These are phyloP conservation scores for Erodium moschatum DNA, from an alignment of 441 rosid species.

Conservation along the genomic window DNA sequence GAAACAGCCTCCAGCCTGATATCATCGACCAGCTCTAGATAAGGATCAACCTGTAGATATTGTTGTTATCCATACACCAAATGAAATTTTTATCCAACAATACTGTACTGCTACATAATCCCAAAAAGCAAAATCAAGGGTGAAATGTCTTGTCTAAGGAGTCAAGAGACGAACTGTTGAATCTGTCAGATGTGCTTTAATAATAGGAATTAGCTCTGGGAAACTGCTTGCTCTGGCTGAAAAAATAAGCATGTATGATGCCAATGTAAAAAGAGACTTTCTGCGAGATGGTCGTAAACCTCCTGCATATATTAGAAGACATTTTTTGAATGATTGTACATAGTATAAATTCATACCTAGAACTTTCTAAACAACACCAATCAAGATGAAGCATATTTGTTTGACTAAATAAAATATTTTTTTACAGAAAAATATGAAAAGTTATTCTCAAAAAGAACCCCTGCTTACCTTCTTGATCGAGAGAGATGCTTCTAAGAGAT, in stretches of 20 bases:
- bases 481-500: slow-evolving; percentile 63
- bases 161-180: slow-evolving; percentile 42
- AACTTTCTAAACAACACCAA: background rate
- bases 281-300: slow-evolving; percentile 64
- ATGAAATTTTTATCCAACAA: background rate
- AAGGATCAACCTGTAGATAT: slow-evolving; percentile 63
- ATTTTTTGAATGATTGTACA: background rate
- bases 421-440: background rate
- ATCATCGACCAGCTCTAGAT: slow-evolving; percentile 53
- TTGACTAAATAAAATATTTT: background rate
- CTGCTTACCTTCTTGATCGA: slow-evolving; percentile 59
- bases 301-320: slow-evolving; percentile 28
- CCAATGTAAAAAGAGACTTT: slow-evolving; percentile 78
- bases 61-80: background rate
- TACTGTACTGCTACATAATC: background rate
- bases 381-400: background rate
- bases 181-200: slow-evolving; percentile 56
- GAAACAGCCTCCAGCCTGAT: slow-evolving; percentile 45
- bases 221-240: slow-evolving; percentile 69
- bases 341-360: background rate
- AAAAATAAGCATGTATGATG: slow-evolving; percentile 80
- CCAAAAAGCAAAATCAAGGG: slow-evolving; percentile 1
- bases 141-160: background rate
- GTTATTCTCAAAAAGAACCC: slow-evolving; percentile 14
- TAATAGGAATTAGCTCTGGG: slow-evolving; percentile 51